Evolutionary conservation across 257 asterid species (phyloP), one percentile per base, ranked within the genome.

Genomic region (Solanum habrochaites): DNA sequence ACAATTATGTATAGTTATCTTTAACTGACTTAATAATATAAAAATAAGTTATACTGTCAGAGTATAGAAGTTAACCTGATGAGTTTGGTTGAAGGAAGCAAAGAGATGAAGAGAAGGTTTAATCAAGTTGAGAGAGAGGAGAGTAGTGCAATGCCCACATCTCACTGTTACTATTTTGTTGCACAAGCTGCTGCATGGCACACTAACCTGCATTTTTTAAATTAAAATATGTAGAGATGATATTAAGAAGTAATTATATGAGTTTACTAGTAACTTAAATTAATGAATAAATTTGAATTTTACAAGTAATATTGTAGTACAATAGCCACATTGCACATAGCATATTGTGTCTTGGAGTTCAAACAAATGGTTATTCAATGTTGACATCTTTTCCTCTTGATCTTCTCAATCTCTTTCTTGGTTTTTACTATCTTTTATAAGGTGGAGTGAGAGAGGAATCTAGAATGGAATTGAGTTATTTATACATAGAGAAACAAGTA

Each of bases 251-350:
- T 66, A 25, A 52, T 52, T 52, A 15, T 3, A 52, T 52, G 62
- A 52, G 4, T 60, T 60, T 25, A 66, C 10, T n/a, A 78, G 47
- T 35, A 62, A 23, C 25, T 25, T n/a, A 27, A 70, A 3, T 9
- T 52, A 16, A 52, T 52, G 16, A 15, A 25, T 60, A 18, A 35
- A 35, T 2, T 35, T 27, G 45, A 29, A 35, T 1, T 2, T 85
- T 93, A 96, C 99, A 88, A 96, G 93, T 88, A 96, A 88, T 90
- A 95, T 90, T 83, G 98, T 95, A 15, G 88, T 89, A 91, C 99
- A 96, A 62, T 91, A 88, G 58, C 96, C 94, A 88, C 99, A 96
- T 84, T 95, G 93, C 82, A 94, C 96, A 86, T 94, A 93, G 89
- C 95, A 93, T 71, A 94, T 90, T 85, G 95, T 95, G n/a, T 92